A percentile compares a stretch with the other conserved stretches of the same genome.
Conservation (phyloP, 78 protist species). For the Dictyostelium firmibasis region DNA sequence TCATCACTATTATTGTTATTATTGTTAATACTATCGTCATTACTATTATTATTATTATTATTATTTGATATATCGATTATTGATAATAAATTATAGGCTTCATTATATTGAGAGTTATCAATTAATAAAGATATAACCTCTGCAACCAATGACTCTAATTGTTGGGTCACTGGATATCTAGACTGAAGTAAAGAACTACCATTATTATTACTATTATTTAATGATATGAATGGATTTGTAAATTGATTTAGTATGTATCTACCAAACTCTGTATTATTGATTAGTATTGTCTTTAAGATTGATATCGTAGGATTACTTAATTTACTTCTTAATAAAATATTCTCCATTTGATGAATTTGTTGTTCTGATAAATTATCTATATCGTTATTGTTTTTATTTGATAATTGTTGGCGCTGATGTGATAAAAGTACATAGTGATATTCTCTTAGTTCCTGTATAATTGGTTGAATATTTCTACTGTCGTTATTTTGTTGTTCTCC, state of each 20-base stretch:
- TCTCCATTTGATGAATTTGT: background rate
- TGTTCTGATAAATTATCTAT: background rate
- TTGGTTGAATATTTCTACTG: constrained; percentile 48
- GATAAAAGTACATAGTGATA: constrained; percentile 57
- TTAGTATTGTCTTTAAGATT: background rate
- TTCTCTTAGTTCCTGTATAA: constrained; percentile 65
- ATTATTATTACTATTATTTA: background rate
- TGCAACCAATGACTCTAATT: constrained; percentile 19
- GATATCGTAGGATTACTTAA: background rate
- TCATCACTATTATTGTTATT: background rate
- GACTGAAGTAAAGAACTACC: constrained; percentile 1
- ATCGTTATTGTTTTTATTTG: background rate
- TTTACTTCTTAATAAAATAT: background rate
- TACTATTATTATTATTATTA: too few relatives aligned
- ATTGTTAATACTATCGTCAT: background rate
- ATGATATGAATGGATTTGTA: constrained; percentile 36
- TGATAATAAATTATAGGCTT: constrained; percentile 33
- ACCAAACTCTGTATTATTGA: background rate
- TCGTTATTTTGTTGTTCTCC: constrained; percentile 16
- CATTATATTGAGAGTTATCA: background rate
- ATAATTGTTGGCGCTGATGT: constrained; percentile 1
- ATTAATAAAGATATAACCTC: constrained; percentile 22
- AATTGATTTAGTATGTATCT: constrained; percentile 18
- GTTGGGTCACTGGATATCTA: constrained; percentile 35
- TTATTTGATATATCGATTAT: constrained; percentile 27